Conservation (phyloP, 176 grass and related monocot species). For the Poa pratensis region DNA sequence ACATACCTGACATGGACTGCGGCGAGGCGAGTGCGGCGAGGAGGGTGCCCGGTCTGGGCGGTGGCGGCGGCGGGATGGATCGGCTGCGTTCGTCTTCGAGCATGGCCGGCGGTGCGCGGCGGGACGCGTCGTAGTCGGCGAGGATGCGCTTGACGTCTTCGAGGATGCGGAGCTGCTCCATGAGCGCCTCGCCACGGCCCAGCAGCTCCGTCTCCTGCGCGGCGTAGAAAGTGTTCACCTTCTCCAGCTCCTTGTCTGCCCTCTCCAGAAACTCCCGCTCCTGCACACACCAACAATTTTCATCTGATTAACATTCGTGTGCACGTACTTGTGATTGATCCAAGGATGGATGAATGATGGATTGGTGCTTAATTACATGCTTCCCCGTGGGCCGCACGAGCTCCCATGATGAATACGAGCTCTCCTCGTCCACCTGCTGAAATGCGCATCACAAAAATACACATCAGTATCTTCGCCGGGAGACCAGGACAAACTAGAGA, state of each 20-base stretch:
- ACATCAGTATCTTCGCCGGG: too few relatives aligned
- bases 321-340: conserved; percentile 64
- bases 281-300: too few relatives aligned
- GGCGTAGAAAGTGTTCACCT: conserved; percentile 78
- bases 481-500: too few relatives aligned
- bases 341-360: too few relatives aligned
- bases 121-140: conserved; percentile 48
- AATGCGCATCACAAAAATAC: too few relatives aligned
- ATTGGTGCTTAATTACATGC: too few relatives aligned
- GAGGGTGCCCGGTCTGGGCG: too few relatives aligned
- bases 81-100: too few relatives aligned
- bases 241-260: conserved; percentile 74
- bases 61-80: neutral
- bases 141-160: conserved; percentile 73
- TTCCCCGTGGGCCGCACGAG: too few relatives aligned
- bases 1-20: conserved; percentile 67
- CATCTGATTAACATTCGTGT: neutral
- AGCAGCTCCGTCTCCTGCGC: conserved; percentile 64
- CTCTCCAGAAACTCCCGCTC: conserved; percentile 69
- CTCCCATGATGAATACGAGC: too few relatives aligned
- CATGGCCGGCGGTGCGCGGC: too few relatives aligned
- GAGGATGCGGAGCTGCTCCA: conserved; percentile 78
- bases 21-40: conserved; percentile 47
- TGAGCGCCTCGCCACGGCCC: conserved; percentile 56
- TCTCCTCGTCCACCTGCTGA: too few relatives aligned